Evolutionary conservation across 495 filamentous ascomycete species (phyloP), one percentile per base, ranked within the genome.

Genomic region (Pseudomonodictys pantanalensis): DNA sequence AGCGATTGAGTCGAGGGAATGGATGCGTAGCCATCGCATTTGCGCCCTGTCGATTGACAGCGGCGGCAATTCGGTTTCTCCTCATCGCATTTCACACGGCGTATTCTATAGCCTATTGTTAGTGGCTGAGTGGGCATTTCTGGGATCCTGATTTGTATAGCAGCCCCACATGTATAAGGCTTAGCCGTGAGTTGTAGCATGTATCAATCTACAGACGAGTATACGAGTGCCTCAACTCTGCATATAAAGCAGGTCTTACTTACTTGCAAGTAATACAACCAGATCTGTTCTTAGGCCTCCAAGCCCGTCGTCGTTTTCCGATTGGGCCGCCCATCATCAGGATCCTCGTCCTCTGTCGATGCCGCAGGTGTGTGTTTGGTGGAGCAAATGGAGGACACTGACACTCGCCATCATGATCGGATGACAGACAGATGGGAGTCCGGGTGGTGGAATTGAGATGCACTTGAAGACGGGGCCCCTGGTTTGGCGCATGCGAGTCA

Each of bases 221-320:
- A 35, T 41, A 41, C 38, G n/a, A n/a, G n/a, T n/a, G n/a, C n/a
- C n/a, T n/a, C n/a, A n/a, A n/a, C n/a, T n/a, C n/a, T n/a, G n/a
- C n/a, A n/a, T 38, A n/a, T 38, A 38, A 38, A n/a, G 32, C 32
- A n/a, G 32, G 18, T 15, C 23, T 18, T 23, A 54, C 57, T 30
- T 44, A 62, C 58, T 42, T 55, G 35, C 58, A 62, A 5, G 58
- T 62, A 23, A 56, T 50, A 26, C 58, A 62, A n/a, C 58, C 58
- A 2, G 58, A 56, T 20, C 23, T 56, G 5, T 30, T 20, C 39
- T 62, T 62, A 2, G 58, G 51, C 42, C 28, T 56, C 58, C 58
- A 62, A 10, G 43, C 29, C 30, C 52, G 38, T 23, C 22, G 17
- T 12, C 39, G 23, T 2, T 55, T 41, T 41, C 15, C 15, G 38